Conservation (phyloP, 148 eudicot species). For the Amaranthus cruentus region DNA sequence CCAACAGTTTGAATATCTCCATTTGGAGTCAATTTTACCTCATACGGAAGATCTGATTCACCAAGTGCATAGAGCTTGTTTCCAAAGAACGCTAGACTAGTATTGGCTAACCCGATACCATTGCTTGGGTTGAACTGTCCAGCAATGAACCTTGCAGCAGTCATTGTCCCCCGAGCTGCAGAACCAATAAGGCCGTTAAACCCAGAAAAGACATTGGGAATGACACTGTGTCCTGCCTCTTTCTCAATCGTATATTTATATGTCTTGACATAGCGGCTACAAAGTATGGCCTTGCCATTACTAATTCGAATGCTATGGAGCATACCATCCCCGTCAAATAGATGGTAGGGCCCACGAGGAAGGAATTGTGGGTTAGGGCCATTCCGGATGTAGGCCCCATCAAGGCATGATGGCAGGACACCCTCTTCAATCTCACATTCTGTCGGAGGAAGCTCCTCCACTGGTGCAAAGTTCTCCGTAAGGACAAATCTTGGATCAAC, state of each 20-base stretch:
- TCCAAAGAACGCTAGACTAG: conserved; percentile 45
- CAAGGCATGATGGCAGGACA: conserved; percentile 46
- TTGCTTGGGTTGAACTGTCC: conserved; percentile 39
- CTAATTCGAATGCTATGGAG: conserved; percentile 55
- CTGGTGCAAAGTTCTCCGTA: conserved; percentile 67
- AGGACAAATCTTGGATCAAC: conserved; percentile 53
- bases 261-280: conserved; percentile 66
- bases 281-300: conserved; percentile 49
- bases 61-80: conserved; percentile 41
- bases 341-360: conserved; percentile 74
- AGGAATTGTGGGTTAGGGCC: conserved; percentile 80
- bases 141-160: conserved; percentile 25
- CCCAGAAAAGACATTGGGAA: conserved; percentile 54
- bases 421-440: conserved; percentile 50
- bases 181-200: conserved; percentile 45
- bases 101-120: conserved; percentile 56
- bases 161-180: conserved; percentile 40
- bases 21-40: conserved; percentile 27
- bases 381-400: conserved; percentile 78
- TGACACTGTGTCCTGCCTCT: conserved; percentile 30
- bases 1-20: conserved; percentile 55
- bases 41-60: conserved; percentile 66
- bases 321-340: conserved; percentile 85
- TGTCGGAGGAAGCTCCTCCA: conserved; percentile 62
- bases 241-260: conserved; percentile 47